Conservation (phyloP, 1,284 basidiomycete species). For the Boletus hoseneyae region DNA sequence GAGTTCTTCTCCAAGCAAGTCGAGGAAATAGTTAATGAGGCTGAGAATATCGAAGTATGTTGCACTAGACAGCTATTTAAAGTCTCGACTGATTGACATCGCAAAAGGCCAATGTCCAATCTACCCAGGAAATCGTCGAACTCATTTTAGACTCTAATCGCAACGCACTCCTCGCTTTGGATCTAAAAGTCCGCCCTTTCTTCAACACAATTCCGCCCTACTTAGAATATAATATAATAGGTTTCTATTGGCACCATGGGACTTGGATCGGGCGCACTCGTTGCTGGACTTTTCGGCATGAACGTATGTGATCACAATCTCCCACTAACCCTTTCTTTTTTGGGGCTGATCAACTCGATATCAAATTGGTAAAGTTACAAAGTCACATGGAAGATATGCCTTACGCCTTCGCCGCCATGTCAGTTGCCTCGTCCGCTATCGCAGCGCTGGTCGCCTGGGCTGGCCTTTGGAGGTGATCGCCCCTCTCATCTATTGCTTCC, state of each 20-base stretch:
- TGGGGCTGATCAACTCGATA: constrained; percentile 22
- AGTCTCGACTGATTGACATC: constrained; percentile 2
- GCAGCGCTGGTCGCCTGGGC: constrained; percentile 55
- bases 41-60: constrained; percentile 80
- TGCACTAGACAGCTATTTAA: background rate
- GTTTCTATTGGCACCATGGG: constrained; percentile 95
- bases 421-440: constrained; percentile 49
- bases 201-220: constrained; percentile 4
- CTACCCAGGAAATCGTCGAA: constrained; percentile 97
- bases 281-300: constrained; percentile 95
- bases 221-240: constrained; percentile 38
- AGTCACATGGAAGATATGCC: constrained; percentile 67
- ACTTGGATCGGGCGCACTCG: constrained; percentile 86
- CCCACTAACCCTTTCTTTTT: constrained; percentile 21
- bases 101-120: constrained; percentile 81
- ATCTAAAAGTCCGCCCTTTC: constrained; percentile 65
- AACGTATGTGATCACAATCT: constrained; percentile 58
- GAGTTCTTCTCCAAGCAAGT: constrained; percentile 96
- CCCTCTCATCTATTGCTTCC: constrained; percentile 18
- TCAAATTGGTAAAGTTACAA: constrained; percentile 47
- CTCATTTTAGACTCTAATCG: constrained; percentile 96
- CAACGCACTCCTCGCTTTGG: constrained; percentile 88
- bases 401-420: constrained; percentile 66
- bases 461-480: constrained; percentile 57
- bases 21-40: constrained; percentile 92